phyloP scores from a whole-genome alignment of 306 rosid species.

The Vicia sativa region DNA sequence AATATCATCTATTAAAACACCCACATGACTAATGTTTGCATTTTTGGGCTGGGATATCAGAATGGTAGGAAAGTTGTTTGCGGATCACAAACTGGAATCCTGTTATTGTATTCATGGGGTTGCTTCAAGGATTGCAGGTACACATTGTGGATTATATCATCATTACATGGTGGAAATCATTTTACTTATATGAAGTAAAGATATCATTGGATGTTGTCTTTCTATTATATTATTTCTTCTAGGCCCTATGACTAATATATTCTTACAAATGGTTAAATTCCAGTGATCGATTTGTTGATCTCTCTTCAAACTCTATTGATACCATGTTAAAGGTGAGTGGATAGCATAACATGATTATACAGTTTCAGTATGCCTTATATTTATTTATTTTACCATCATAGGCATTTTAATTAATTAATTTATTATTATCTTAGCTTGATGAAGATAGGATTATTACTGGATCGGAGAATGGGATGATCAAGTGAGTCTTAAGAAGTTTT shows the following conservation, averaged over 20 bases:
- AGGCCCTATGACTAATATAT: conserved; percentile 26
- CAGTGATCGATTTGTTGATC: conserved; percentile 86
- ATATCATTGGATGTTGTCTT: conserved; percentile 1
- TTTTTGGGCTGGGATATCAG: conserved; percentile 43
- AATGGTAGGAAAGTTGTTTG: conserved; percentile 89
- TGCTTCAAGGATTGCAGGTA: conserved; percentile 93
- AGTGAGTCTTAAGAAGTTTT: conserved; percentile 58
- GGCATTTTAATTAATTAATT: conserved; percentile 18
- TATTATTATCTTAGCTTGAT: conserved; percentile 66
- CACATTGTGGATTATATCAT: conserved; percentile 16
- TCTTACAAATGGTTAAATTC: conserved; percentile 41
- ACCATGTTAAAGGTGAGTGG: conserved; percentile 72
- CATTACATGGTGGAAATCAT: conserved; percentile 8
- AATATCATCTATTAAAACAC: conserved; percentile 14
- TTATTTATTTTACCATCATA: neutral
- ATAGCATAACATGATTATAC: conserved; percentile 27
- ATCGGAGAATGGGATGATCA: conserved; percentile 92
- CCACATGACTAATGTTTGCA: conserved; percentile 8
- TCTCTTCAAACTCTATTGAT: conserved; percentile 76
- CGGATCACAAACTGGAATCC: conserved; percentile 76
- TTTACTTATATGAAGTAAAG: conserved; percentile 13
- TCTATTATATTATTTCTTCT: conserved; percentile 21
- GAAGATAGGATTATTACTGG: conserved; percentile 88
- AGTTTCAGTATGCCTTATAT: conserved; percentile 6
- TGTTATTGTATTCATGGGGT: conserved; percentile 89